Evolutionary conservation across 1,284 basidiomycete genomes (phyloP), one percentile per base, ranked within the genome.

Genomic region (Jaminaea rosea): DNA sequence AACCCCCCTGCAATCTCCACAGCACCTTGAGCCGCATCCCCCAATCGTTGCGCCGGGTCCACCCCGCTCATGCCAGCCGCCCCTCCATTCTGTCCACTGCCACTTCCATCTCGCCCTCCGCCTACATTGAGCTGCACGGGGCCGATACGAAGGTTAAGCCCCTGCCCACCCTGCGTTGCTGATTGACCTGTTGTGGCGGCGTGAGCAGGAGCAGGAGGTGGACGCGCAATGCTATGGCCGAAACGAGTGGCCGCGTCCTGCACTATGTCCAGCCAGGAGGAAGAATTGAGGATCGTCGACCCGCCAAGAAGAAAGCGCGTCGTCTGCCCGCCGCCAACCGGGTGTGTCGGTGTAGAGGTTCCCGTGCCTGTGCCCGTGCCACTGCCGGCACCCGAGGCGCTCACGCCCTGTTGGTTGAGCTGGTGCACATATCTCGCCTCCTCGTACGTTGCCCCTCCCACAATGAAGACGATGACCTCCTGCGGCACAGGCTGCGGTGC

Each of bases 361-460:
- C n/a, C 36, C 26, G 28, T 24, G 24, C 39, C 36, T 24, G 19
- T 15, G 26, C 27, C 24, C n/a, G 19, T 19, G 27, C 24, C 26
- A 19, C 36, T 11, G 24, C 21, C 26, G 15, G 41, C 47, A 4
- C 47, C 47, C 9, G 42, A 44, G 8, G 42, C 42, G 21, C 19
- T 17, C 26, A 29, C 26, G 26, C 26, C 45, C 15, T 59, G 62
- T 19, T 55, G 61, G 19, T 72, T 70, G 39, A 72, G 55, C 9
- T 68, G 58, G 1, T 67, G 66, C 15, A 72, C 52, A 4, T 53
- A 60, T 5, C 69, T 60, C 3, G 69, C 67, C 47, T 70, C 69
- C 44, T 73, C 71, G 53, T 73, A 73, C 26, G 71, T 73, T 1
- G 69, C 60, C 11, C 71, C 71, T 23, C 71, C 71, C 26, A 73